Evolutionary conservation across 2,329 filamentous ascomycete species (phyloP).

Genomic region (Botrytis medusae): DNA sequence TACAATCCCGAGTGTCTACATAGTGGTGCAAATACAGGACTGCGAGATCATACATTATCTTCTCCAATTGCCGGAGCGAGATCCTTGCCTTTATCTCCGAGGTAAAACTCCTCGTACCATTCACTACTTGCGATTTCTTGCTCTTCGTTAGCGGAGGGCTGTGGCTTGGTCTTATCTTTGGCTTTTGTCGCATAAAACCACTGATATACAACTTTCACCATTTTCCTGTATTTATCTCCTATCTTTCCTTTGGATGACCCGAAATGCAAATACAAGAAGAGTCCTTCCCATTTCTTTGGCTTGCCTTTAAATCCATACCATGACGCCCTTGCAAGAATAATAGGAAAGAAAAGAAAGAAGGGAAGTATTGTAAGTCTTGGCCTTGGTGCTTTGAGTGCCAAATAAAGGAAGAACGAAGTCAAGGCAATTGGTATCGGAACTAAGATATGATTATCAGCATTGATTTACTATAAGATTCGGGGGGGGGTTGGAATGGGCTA

Average conservation of each 20-base stretch:
- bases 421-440: not conserved
- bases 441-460: not conserved
- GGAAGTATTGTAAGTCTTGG: not conserved
- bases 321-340: accelerated
- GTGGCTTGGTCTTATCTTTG: accelerated
- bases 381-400: not conserved
- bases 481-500: accelerated
- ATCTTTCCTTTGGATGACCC: not conserved
- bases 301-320: not conserved
- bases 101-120: not conserved
- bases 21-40: not conserved
- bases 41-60: accelerated
- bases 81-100: accelerated
- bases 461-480: not conserved
- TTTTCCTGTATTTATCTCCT: accelerated
- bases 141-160: accelerated
- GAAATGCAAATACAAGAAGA: not conserved
- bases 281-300: not conserved
- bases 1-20: not conserved
- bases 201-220: not conserved
- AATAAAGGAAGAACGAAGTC: not conserved
- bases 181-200: not conserved
- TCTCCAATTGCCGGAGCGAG: not conserved
- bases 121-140: not conserved
- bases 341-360: not conserved